Evolutionary conservation across 2,329 filamentous ascomycete genomes (phyloP).

Genomic region (Lachnellula cervina): DNA sequence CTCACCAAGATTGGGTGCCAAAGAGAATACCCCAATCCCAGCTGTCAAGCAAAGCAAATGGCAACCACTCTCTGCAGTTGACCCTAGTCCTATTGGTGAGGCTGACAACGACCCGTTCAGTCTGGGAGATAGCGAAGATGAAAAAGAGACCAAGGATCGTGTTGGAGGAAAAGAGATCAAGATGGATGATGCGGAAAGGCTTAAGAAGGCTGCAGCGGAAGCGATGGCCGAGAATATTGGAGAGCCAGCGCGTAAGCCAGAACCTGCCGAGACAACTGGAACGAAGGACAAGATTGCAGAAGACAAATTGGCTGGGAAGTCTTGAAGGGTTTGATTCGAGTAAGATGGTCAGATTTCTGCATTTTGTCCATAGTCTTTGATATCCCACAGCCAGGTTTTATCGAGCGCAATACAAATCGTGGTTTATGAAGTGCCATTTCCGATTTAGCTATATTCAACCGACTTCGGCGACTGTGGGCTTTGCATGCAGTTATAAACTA

Average conservation of each 20-base stretch:
- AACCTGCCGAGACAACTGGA: slow-evolving; percentile 27
- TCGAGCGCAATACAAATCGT: not conserved
- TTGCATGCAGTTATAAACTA: not conserved
- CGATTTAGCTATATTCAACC: not conserved
- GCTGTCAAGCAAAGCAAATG: slow-evolving; percentile 81
- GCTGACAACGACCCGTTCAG: slow-evolving; percentile 94
- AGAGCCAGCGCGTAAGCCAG: slow-evolving; percentile 25
- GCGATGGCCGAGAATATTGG: slow-evolving; percentile 39
- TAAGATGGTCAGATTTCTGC: not conserved
- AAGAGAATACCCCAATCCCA: slow-evolving; percentile 42
- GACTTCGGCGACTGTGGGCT: not conserved
- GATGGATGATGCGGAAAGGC: slow-evolving; percentile 49
- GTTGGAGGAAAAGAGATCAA: slow-evolving; percentile 47
- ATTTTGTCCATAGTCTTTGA: slow-evolving; percentile 7
- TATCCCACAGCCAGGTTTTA: slow-evolving; percentile 4
- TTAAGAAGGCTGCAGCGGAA: slow-evolving; percentile 58
- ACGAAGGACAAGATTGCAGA: slow-evolving; percentile 30
- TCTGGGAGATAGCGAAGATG: slow-evolving; percentile 90
- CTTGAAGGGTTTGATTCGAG: slow-evolving; percentile 7
- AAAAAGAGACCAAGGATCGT: slow-evolving; percentile 67
- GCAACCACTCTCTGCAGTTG: slow-evolving; percentile 85
- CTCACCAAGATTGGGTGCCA: slow-evolving; percentile 51
- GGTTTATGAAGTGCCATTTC: not conserved
- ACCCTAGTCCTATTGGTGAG: slow-evolving; percentile 78
- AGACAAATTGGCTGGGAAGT: slow-evolving; percentile 25